phyloP scores from a whole-genome alignment of 768 basidiomycete genomes.

The Hemileccinum impolitum region DNA sequence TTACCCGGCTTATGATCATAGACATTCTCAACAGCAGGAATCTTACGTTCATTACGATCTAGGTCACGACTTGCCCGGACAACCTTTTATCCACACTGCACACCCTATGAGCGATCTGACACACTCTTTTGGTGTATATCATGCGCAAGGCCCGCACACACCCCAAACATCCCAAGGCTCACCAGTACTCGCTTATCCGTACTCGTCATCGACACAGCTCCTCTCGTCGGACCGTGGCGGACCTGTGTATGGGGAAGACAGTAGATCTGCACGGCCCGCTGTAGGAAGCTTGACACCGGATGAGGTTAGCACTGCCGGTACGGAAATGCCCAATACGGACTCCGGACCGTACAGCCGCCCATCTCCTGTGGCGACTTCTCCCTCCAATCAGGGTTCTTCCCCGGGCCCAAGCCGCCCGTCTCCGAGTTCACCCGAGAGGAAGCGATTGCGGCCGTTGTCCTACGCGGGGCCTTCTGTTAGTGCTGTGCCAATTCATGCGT shows the following conservation, averaged over 20 bases:
- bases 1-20: not conserved
- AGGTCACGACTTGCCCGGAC: not conserved
- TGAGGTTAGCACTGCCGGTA: conserved; percentile 9
- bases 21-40: not conserved
- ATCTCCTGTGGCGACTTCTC: conserved; percentile 13
- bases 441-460: conserved; percentile 7
- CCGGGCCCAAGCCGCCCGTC: conserved; percentile 10
- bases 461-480: conserved; percentile 11
- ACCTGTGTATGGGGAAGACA: not conserved
- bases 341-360: conserved; percentile 18
- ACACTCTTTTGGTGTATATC: not conserved
- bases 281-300: not conserved
- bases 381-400: conserved; percentile 3
- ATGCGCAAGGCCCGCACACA: not conserved
- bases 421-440: conserved; percentile 21
- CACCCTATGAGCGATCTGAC: not conserved
- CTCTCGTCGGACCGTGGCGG: not conserved
- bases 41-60: not conserved
- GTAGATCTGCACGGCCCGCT: not conserved
- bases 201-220: conserved; percentile 1
- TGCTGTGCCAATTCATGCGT: conserved; percentile 5
- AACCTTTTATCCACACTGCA: not conserved
- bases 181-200: not conserved
- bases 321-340: not conserved
- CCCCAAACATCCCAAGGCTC: conserved; percentile 2